A percentile compares a stretch with the other conserved stretches of the same genome.
Evolutionary conservation across 2,329 filamentous ascomycete species (phyloP).

Genomic region (Colletotrichum sp.): DNA sequence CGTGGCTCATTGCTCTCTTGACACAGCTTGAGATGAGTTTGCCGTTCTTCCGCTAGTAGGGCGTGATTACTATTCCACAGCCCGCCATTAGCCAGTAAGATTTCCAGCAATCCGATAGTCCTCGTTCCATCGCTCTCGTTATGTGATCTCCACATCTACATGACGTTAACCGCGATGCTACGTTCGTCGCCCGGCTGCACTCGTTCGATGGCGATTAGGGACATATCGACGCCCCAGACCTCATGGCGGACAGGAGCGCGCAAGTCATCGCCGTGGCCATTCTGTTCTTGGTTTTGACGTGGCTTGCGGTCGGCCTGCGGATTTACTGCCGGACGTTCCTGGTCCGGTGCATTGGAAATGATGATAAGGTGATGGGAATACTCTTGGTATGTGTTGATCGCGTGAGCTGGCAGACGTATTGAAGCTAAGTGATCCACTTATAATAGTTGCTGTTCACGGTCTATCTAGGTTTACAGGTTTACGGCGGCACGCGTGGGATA

Average conservation of each 20-base stretch:
- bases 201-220: neutral
- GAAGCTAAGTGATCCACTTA: neutral
- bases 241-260: conserved; percentile 21
- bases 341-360: conserved; percentile 33
- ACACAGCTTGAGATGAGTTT: neutral
- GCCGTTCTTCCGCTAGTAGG: neutral
- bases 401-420: neutral
- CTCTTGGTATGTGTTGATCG: conserved; percentile 28
- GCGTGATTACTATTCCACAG: neutral
- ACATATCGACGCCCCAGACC: neutral
- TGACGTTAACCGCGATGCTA: neutral
- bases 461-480: neutral
- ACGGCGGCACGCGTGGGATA: neutral
- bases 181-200: neutral
- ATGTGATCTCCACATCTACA: neutral
- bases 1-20: neutral
- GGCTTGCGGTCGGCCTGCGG: conserved; percentile 33
- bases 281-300: conserved; percentile 37
- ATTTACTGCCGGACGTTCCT: conserved; percentile 34
- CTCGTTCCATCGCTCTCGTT: too few species aligned
- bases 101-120: too few species aligned
- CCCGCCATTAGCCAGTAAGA: too few species aligned
- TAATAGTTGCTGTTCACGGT: neutral
- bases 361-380: conserved; percentile 37
- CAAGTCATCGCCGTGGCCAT: conserved; percentile 28